A percentile compares a stretch with the other conserved stretches of the same genome.
Conservation (phyloP, 345 rosid species). For the Cardamine chenopodiifolia region DNA sequence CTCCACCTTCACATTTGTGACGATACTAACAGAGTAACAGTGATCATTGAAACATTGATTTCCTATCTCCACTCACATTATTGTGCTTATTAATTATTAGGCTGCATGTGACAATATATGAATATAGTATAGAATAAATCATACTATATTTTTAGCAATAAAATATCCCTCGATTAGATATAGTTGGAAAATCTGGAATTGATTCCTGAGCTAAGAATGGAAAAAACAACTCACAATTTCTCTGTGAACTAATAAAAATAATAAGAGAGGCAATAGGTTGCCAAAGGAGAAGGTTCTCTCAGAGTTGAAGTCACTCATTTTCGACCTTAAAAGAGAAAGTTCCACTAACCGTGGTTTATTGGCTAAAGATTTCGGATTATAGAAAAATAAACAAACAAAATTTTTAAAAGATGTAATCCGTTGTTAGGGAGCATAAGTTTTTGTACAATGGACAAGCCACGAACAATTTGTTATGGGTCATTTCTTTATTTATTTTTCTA, state of each 20-base stretch:
- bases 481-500: background rate
- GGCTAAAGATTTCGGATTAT: background rate
- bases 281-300: conserved; percentile 31
- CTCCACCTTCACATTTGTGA: background rate
- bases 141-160: background rate
- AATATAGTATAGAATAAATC: background rate
- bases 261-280: background rate
- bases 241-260: background rate
- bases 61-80: conserved; percentile 27
- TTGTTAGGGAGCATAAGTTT: background rate
- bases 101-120: conserved; percentile 18
- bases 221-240: background rate
- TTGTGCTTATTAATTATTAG: conserved; percentile 17
- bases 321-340: background rate
- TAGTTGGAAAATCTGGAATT: conserved; percentile 8
- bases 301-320: background rate
- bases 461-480: conserved; percentile 17
- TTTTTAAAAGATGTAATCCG: background rate
- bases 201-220: background rate
- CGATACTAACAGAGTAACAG: background rate
- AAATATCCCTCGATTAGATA: background rate
- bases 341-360: background rate
- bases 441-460: conserved; percentile 12
- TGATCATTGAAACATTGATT: conserved; percentile 22
- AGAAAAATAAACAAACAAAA: background rate